Percentiles rank a stretch among this genome's conserved stretches.
Conservation (phyloP, 2,329 filamentous ascomycete species). For the Laburnicola sp. region DNA sequence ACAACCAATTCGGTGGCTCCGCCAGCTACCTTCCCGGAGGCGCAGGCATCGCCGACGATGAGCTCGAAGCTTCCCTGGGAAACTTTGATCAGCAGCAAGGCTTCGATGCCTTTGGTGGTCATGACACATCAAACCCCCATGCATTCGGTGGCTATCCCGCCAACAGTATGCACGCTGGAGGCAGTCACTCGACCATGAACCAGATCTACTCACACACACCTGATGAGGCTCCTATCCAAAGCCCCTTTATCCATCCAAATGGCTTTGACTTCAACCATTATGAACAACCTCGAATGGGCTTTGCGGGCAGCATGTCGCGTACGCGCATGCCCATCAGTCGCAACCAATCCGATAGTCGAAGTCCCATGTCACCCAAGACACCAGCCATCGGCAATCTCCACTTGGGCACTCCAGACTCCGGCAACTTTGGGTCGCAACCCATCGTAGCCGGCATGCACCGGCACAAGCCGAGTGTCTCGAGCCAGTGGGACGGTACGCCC, state of each 20-base stretch:
- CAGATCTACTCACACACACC: slow-evolving; percentile 84
- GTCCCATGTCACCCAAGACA: slow-evolving; percentile 86
- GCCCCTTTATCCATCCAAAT: slow-evolving; percentile 71
- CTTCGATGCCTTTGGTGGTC: slow-evolving; percentile 60
- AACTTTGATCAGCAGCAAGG: slow-evolving; percentile 53
- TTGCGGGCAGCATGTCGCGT: slow-evolving; percentile 38
- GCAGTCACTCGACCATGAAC: slow-evolving; percentile 72
- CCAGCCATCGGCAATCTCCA: slow-evolving; percentile 72
- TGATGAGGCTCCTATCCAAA: slow-evolving; percentile 88
- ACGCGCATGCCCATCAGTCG: slow-evolving; percentile 58
- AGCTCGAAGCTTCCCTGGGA: slow-evolving; percentile 72
- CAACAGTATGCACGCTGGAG: slow-evolving; percentile 52
- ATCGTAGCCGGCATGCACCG: slow-evolving; percentile 70
- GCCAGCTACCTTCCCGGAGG: slow-evolving; percentile 77
- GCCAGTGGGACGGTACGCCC: slow-evolving; percentile 86
- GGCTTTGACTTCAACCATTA: slow-evolving; percentile 79
- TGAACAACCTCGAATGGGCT: slow-evolving; percentile 60
- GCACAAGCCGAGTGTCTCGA: slow-evolving; percentile 83
- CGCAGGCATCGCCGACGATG: slow-evolving; percentile 82
- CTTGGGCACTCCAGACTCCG: slow-evolving; percentile 70
- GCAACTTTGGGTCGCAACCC: slow-evolving; percentile 74
- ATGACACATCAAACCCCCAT: slow-evolving; percentile 56
- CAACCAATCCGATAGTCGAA: slow-evolving; percentile 68
- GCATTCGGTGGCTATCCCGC: slow-evolving; percentile 53
- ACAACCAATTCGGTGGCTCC: slow-evolving; percentile 60